Conservation (phyloP, 2,329 filamentous ascomycete genomes). For the Cadophora sp. region DNA sequence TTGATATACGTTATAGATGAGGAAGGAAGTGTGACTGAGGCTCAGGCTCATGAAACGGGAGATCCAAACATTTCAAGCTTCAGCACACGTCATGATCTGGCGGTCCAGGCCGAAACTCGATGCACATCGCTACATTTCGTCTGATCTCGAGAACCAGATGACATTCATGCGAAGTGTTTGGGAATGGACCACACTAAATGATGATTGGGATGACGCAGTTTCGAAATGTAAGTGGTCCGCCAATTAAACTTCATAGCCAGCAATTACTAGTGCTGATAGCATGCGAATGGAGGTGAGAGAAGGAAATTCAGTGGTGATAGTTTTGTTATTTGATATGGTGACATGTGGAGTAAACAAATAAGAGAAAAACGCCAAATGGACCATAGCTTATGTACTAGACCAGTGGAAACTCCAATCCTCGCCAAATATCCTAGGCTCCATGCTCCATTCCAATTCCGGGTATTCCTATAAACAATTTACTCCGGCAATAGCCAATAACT, state of each 20-base stretch:
- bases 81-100: constrained; percentile 5
- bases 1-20: too few relatives aligned
- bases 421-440: constrained; percentile 15
- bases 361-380: constrained; percentile 4
- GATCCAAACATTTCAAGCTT: constrained; percentile 11
- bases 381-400: background rate
- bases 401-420: constrained; percentile 1
- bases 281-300: too few relatives aligned
- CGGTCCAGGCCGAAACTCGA: background rate
- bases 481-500: constrained; percentile 31
- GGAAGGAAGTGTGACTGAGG: background rate
- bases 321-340: background rate
- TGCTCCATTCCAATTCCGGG: constrained; percentile 34
- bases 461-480: constrained; percentile 40
- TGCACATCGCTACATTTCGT: background rate
- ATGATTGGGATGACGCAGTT: background rate
- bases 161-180: constrained; percentile 6
- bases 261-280: too few relatives aligned
- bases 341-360: constrained; percentile 15
- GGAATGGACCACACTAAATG: background rate
- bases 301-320: too few relatives aligned
- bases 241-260: too few relatives aligned
- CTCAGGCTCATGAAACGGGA: background rate
- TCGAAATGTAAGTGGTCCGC: background rate
- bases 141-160: constrained; percentile 7